Evolutionary conservation across 257 asterid genomes (phyloP), one percentile per base, ranked within the genome.

Genomic region (Salvia splendens): DNA sequence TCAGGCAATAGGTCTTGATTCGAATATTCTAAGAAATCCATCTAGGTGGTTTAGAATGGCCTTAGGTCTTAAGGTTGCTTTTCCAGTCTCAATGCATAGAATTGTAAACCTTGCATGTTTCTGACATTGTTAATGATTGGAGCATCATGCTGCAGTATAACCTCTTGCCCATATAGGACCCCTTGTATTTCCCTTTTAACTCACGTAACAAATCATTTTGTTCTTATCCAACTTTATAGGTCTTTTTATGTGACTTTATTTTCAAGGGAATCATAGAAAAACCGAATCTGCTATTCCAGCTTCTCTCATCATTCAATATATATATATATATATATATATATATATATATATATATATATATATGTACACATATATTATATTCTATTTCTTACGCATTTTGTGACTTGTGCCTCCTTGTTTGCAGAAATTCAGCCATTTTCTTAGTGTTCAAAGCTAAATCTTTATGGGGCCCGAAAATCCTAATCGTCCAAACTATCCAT

Each of bases 391-490:
- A 4, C 59, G 14, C 59, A 51, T 55, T 69, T 66, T 20, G 41
- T 48, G 20, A 52, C 38, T 15, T 61, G 49, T 72, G 67, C 75
- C 51, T 40, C 68, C 51, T 65, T 45, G 52, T 68, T 71, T 68
- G 70, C 78, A 69, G 90, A 78, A 81, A 72, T 57, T 63, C 66
- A 51, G 78, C 61, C 65, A 56, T 68, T 73, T 75, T 49, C 42
- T n/a, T 43, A 71, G 66, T 68, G 76, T 73, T 77, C 75, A 54
- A 54, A 69, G 67, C 43, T 68, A 45, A 62, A 74, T 67, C 67
- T 48, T 73, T 59, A 88, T 88, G 95, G 95, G 89, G 77, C 84
- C 89, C 3, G 96, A 87, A 77, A 77, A 77, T 77, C 87, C 91
- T 42, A 80, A 77, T 53, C 85, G 84, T 49, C 78, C 80, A 57